Evolutionary conservation across 1,284 basidiomycete species (phyloP).

Genomic region (Volvariella volvacea): DNA sequence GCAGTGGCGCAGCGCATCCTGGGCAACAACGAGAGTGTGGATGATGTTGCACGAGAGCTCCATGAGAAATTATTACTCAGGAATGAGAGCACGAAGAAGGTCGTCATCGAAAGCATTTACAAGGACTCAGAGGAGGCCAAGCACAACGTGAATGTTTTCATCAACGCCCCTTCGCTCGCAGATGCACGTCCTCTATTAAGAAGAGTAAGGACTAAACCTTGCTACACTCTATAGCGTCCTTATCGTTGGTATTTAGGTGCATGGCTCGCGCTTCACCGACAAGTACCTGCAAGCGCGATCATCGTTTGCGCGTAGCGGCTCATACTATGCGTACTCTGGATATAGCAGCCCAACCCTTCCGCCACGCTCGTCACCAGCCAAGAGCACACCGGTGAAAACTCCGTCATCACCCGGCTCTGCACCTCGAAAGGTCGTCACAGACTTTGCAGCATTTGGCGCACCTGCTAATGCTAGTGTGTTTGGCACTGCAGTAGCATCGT

Average conservation of each 20-base stretch:
- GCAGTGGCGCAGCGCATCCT: constrained; percentile 91
- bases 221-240: constrained; percentile 5
- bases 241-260: constrained; percentile 48
- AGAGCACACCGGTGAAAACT: constrained; percentile 24
- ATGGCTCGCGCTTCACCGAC: constrained; percentile 88
- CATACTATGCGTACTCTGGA: constrained; percentile 47
- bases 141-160: constrained; percentile 89
- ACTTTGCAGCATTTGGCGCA: constrained; percentile 88
- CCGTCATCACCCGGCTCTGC: constrained; percentile 44
- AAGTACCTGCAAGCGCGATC: constrained; percentile 82
- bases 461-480: constrained; percentile 69
- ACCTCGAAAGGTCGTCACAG: constrained; percentile 78
- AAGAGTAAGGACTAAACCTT: constrained; percentile 46
- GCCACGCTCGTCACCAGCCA: constrained; percentile 32
- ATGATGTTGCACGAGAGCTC: constrained; percentile 90
- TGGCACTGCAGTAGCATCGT: constrained; percentile 69
- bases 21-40: constrained; percentile 87
- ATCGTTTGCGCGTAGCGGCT: constrained; percentile 38
- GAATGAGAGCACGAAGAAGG: constrained; percentile 95
- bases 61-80: constrained; percentile 88
- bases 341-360: constrained; percentile 26
- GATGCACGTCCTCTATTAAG: constrained; percentile 79
- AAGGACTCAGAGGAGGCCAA: constrained; percentile 81
- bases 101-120: constrained; percentile 96
- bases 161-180: constrained; percentile 62